Percentiles rank a stretch among this genome's conserved stretches.
These are phyloP conservation scores for Podila horticola DNA, from an alignment of 192 early-diverging fungal species.

Conservation along the genomic window DNA sequence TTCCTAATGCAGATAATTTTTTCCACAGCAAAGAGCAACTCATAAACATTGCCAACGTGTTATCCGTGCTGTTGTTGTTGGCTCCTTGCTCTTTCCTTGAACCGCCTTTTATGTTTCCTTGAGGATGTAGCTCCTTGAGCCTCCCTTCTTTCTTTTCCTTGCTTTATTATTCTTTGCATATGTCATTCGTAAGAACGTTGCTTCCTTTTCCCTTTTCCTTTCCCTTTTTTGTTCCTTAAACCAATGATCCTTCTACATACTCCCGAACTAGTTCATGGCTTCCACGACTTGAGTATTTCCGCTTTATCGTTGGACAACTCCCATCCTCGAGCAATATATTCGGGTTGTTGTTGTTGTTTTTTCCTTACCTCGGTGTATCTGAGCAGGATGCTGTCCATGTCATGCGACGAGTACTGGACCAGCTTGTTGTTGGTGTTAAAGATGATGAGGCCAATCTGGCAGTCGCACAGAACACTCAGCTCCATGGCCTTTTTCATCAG, in stretches of 20 bases:
- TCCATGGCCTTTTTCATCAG: conserved; percentile 98
- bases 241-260: too few species aligned
- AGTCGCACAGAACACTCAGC: conserved; percentile 92
- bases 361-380: conserved; percentile 80
- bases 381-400: conserved; percentile 94
- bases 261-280: too few species aligned
- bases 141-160: background rate
- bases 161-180: too few species aligned
- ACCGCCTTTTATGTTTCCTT: background rate
- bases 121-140: background rate
- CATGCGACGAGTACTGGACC: conserved; percentile 93
- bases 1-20: background rate
- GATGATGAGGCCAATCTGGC: conserved; percentile 96
- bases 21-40: background rate
- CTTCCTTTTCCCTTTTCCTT: too few species aligned
- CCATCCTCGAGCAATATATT: too few species aligned
- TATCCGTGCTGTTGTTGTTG: background rate
- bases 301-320: too few species aligned
- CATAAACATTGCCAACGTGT: background rate
- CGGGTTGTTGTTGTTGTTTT: background rate
- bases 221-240: too few species aligned
- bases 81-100: background rate
- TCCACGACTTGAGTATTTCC: too few species aligned
- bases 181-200: too few species aligned
- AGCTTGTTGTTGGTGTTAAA: conserved; percentile 95